Conservation (phyloP, 192 early-diverging fungal genomes). For the Coemansia sp. region DNA sequence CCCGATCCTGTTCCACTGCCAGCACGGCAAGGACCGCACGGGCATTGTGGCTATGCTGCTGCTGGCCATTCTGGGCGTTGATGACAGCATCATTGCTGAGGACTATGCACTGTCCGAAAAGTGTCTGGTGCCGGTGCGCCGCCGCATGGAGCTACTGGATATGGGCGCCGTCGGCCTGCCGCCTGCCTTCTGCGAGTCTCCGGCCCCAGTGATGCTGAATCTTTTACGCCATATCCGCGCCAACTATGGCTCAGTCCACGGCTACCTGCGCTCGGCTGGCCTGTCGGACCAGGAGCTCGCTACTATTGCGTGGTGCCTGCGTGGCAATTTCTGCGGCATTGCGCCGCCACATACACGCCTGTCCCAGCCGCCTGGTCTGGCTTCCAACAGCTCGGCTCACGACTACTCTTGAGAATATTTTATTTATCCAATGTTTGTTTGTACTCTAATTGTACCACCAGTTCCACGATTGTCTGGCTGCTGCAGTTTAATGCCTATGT, state of each 20-base stretch:
- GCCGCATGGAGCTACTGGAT: constrained; percentile 51
- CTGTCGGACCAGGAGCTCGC: constrained; percentile 39
- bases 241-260: constrained; percentile 43
- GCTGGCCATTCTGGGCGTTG: constrained; percentile 54
- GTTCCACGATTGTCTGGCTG: no score
- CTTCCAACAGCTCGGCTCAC: background rate
- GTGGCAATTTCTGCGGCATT: constrained; percentile 48
- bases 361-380: background rate
- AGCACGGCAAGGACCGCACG: constrained; percentile 67
- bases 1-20: constrained; percentile 66
- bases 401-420: background rate
- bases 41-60: constrained; percentile 60
- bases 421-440: background rate
- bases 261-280: constrained; percentile 45
- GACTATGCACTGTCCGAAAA: constrained; percentile 57
- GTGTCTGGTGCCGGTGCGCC: constrained; percentile 44
- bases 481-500: background rate
- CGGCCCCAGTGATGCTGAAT: constrained; percentile 49
- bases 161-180: constrained; percentile 56
- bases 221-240: constrained; percentile 32
- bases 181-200: constrained; percentile 52
- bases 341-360: constrained; percentile 7
- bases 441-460: constrained; percentile 1
- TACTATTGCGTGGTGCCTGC: constrained; percentile 49
- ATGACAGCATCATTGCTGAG: constrained; percentile 54